Conservation (phyloP, 2,329 filamentous ascomycete species). For the Claviceps sp. region DNA sequence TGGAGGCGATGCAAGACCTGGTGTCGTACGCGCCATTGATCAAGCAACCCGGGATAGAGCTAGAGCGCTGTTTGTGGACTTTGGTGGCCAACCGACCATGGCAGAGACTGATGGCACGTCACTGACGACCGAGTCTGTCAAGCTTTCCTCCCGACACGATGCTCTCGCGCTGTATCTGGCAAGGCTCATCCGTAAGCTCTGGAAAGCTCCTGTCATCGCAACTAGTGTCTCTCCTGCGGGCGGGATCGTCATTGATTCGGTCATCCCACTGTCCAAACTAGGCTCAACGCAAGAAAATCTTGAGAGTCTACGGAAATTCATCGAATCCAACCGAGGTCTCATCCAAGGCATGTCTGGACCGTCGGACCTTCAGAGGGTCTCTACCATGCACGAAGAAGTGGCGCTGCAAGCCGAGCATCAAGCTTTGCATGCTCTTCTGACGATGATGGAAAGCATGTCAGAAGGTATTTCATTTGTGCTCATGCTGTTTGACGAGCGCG, state of each 20-base stretch:
- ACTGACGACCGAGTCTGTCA: conserved; percentile 66
- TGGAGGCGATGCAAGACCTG: conserved; percentile 59
- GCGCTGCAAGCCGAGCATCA: conserved; percentile 90
- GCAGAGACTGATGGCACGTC: conserved; percentile 63
- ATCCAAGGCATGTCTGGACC: conserved; percentile 92
- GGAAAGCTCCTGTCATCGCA: conserved; percentile 65
- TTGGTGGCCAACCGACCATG: conserved; percentile 74
- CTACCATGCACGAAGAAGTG: conserved; percentile 79
- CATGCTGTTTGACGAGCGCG: conserved; percentile 85
- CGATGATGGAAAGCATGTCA: conserved; percentile 78
- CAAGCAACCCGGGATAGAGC: conserved; percentile 77
- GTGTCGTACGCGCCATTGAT: conserved; percentile 66
- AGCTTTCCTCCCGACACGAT: conserved; percentile 77
- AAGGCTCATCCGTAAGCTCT: conserved; percentile 76
- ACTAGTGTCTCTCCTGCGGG: conserved; percentile 38
- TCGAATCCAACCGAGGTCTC: conserved; percentile 75
- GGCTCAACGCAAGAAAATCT: conserved; percentile 67
- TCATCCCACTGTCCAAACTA: conserved; percentile 55
- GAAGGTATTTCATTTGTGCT: conserved; percentile 94
- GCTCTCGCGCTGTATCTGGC: conserved; percentile 80
- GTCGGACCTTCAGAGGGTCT: conserved; percentile 63
- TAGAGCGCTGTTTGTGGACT: conserved; percentile 79
- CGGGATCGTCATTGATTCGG: conserved; percentile 50
- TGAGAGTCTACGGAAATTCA: conserved; percentile 64
- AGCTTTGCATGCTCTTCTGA: conserved; percentile 73